Percentiles rank a stretch among this genome's conserved stretches.
Conservation (phyloP, 306 rosid species). For the Trifolium fragiferum region DNA sequence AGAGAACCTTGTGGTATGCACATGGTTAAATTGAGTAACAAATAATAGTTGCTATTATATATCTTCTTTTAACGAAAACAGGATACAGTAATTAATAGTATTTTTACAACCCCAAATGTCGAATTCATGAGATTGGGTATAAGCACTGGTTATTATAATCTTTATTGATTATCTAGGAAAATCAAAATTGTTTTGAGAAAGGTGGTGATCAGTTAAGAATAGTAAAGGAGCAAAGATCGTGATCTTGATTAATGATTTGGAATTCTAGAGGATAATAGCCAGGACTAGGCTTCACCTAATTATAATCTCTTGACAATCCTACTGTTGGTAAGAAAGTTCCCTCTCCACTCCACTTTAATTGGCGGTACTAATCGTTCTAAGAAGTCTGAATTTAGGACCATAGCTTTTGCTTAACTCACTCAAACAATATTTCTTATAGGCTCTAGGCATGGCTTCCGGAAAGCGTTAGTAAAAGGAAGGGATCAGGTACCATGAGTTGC, state of each 20-base stretch:
- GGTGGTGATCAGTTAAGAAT: background rate
- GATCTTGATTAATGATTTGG: background rate
- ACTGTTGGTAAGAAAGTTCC: background rate
- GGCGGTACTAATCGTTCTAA: background rate
- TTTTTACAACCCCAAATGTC: background rate
- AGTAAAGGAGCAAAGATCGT: background rate
- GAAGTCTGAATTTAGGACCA: background rate
- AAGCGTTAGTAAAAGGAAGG: background rate
- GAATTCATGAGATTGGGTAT: background rate
- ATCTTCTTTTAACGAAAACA: conserved; percentile 20
- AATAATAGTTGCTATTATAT: conserved; percentile 3
- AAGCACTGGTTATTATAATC: background rate
- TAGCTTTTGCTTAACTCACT: background rate
- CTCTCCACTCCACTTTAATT: background rate
- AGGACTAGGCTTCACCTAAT: too few species aligned
- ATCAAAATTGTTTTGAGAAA: background rate
- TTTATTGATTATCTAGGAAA: background rate
- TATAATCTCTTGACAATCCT: background rate
- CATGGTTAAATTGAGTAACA: background rate
- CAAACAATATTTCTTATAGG: background rate
- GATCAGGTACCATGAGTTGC: background rate
- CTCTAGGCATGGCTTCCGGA: background rate
- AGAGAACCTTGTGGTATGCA: conserved; percentile 2
- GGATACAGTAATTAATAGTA: background rate
- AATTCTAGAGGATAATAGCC: background rate